Conservation (phyloP, 805 yeast genomes). For the Saccharomycopsis sp. region DNA sequence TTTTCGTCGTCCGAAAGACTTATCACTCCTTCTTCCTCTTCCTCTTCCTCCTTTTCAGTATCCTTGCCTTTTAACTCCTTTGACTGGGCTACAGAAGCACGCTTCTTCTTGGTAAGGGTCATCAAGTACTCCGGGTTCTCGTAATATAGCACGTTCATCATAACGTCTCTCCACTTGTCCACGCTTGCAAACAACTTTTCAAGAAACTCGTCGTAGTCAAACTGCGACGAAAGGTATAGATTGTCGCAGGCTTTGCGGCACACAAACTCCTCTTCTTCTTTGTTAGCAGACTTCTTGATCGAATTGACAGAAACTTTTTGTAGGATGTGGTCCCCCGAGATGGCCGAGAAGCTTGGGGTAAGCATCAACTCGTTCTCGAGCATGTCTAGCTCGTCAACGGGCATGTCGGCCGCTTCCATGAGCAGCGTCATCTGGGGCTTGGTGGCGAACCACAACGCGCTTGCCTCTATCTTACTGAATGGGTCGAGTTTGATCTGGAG, state of each 20-base stretch:
- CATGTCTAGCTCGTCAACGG: neutral
- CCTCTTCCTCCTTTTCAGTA: neutral
- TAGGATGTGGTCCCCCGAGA: conserved; percentile 6
- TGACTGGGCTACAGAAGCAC: conserved; percentile 14
- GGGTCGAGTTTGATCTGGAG: conserved; percentile 8
- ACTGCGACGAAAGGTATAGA: conserved; percentile 27
- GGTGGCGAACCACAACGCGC: conserved; percentile 2
- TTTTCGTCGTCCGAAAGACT: neutral
- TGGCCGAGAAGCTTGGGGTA: conserved; percentile 8
- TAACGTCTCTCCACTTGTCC: conserved; percentile 27
- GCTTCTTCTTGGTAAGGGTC: conserved; percentile 17
- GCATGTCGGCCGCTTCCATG: neutral
- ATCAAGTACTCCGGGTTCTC: neutral
- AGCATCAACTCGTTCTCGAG: conserved; percentile 13
- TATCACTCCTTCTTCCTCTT: neutral
- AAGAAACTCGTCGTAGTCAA: conserved; percentile 33
- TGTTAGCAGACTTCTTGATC: conserved; percentile 5
- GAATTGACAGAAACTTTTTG: conserved; percentile 8
- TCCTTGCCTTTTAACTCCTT: neutral
- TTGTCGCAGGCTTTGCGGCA: conserved; percentile 38
- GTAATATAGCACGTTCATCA: conserved; percentile 20
- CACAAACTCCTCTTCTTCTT: conserved; percentile 28
- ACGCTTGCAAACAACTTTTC: conserved; percentile 25
- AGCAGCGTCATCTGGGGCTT: conserved; percentile 3
- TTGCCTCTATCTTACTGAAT: conserved; percentile 12